Percentiles rank a stretch among this genome's conserved stretches.
Evolutionary conservation across 768 basidiomycete species (phyloP).

Genomic region (Chalciporus sphaerocephalus): DNA sequence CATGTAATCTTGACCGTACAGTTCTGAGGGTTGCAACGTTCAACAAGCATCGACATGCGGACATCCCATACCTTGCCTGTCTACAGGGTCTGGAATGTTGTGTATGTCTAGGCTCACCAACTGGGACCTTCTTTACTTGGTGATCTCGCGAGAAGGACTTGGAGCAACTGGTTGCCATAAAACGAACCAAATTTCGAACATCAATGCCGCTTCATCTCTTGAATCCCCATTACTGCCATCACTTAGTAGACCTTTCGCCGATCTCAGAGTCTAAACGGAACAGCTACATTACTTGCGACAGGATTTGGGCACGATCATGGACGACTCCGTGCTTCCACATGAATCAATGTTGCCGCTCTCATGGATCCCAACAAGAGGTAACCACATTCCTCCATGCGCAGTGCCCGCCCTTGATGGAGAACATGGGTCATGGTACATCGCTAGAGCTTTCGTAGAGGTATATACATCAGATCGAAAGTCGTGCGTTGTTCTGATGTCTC

Average conservation of each 20-base stretch:
- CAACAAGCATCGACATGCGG: too few relatives aligned
- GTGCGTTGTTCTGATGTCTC: conserved; percentile 3
- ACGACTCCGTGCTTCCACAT: neutral
- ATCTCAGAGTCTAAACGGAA: neutral
- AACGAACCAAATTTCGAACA: neutral
- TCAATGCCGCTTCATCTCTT: neutral
- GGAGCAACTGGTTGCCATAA: neutral
- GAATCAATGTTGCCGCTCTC: conserved; percentile 6
- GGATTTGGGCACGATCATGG: conserved; percentile 2
- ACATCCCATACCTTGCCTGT: neutral
- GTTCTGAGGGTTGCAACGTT: conserved; percentile 7
- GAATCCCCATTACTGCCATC: neutral
- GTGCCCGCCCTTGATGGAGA: conserved; percentile 9
- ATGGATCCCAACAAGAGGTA: conserved; percentile 18
- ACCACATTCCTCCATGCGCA: conserved; percentile 18
- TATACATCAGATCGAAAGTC: neutral
- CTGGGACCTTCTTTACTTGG: neutral
- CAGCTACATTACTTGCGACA: neutral
- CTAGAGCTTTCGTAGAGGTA: conserved; percentile 16
- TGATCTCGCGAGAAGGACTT: neutral
- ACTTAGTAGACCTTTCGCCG: neutral
- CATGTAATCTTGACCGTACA: neutral
- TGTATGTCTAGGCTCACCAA: neutral
- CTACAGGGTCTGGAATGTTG: neutral
- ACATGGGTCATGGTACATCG: conserved; percentile 16